Base-by-base conservation (phyloP, 2,329 filamentous ascomycete genomes). In the Diplocarpon rosae region DNA sequence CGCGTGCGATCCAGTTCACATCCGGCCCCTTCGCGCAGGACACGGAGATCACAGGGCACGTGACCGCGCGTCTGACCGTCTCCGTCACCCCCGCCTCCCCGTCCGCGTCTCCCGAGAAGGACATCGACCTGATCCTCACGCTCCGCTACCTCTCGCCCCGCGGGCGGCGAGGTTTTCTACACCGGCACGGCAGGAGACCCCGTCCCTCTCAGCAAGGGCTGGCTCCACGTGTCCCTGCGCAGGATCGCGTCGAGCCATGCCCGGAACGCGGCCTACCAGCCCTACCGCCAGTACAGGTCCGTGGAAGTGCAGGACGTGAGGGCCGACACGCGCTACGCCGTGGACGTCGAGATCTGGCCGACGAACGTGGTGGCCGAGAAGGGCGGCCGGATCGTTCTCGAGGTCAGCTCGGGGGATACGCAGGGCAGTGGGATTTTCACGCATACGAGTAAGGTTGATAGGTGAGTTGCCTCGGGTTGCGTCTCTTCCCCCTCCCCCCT, bases 1-100 rank as follows among this genome's bases (percentile, higher is more conserved):
- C 70, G 0, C 65, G 79, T 40, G 46, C 70, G 0, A 52, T 84
- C 0, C 71, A 74, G 34, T 85, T 85, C 58, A 66, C 64, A 1
- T 80, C 74, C 0, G 45, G 66, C 0, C 64, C 75, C 0, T 83
- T 85, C 46, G 67, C 71, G n/a, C 48, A 65, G 6, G 78, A 85
- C 54, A 81, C 73, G 0, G 82, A 85, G 56, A 75, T 86, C 43
- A 85, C 82, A 0, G 82, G 82, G 0, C 78, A 85, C 55, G 65
- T 83, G 24, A 66, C 75, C 0, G 78, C 78, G 0, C 79, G 77
- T 51, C 65, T 86, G 3, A 76, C 78, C 48, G 73, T 83, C 0
- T 83, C 79, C 0, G 63, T 81, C 2, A 78, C 72, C 5, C 31
- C 42, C 7, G 42, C 38, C 7, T 12, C 16, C 1, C 14, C 8